Percentiles rank a stretch among this genome's conserved stretches.
phyloP scores from a whole-genome alignment of 2,329 filamentous ascomycete genomes.

The Ambrosiella cleistominuta region DNA sequence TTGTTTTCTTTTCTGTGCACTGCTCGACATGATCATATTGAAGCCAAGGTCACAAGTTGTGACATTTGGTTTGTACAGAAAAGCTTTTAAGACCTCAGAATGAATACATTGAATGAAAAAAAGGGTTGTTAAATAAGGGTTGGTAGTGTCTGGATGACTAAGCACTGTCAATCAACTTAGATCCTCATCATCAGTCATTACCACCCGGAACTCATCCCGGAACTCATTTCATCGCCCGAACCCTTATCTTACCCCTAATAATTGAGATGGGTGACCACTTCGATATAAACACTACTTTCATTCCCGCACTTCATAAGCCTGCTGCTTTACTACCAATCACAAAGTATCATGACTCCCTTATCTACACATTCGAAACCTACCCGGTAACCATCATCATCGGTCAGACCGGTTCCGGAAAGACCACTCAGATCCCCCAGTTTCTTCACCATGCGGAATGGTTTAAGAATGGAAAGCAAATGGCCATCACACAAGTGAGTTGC shows the following conservation, averaged over 20 bases:
- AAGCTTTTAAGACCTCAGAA: too few species aligned
- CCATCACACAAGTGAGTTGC: conserved; percentile 62
- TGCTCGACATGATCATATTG: too few species aligned
- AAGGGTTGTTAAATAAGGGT: too few species aligned
- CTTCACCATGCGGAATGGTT: conserved; percentile 83
- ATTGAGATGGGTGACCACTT: conserved; percentile 29
- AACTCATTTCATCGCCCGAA: background rate
- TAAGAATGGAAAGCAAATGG: conserved; percentile 62
- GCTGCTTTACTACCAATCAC: conserved; percentile 71
- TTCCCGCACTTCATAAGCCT: conserved; percentile 75
- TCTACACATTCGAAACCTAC: conserved; percentile 73
- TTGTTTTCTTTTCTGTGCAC: too few species aligned
- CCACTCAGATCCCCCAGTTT: conserved; percentile 87
- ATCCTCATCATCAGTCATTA: background rate
- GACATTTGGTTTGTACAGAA: too few species aligned
- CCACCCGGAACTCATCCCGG: background rate
- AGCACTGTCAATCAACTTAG: too few species aligned
- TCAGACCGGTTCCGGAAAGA: conserved; percentile 89
- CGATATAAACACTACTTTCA: conserved; percentile 41
- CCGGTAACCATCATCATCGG: conserved; percentile 80
- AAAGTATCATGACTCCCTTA: conserved; percentile 57
- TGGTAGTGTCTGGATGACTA: too few species aligned
- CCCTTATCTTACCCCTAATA: conserved; percentile 6
- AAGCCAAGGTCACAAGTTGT: too few species aligned
- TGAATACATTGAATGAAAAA: too few species aligned